These are phyloP conservation scores for Plasmodium relictum DNA, from an alignment of 169 alveolate species.

Conservation along the genomic window DNA sequence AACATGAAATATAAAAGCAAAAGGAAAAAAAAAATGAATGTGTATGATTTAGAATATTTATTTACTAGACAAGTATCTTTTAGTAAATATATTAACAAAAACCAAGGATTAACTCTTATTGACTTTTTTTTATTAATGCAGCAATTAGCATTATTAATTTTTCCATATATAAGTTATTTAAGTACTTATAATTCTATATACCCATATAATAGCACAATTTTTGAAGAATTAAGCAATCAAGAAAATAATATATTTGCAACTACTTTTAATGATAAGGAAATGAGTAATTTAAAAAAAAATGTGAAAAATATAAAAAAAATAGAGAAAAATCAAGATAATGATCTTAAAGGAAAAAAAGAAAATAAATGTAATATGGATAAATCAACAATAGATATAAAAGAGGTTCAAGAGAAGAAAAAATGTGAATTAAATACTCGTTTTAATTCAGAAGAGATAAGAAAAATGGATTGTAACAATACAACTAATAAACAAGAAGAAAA, in stretches of 20 bases:
- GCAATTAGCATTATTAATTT: constrained; percentile 64
- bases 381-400: neutral
- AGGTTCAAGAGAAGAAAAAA: neutral
- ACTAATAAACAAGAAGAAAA: constrained; percentile 18
- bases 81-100: constrained; percentile 76
- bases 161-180: constrained; percentile 51
- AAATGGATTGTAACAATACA: neutral
- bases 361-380: constrained; percentile 19
- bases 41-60: constrained; percentile 72
- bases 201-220: constrained; percentile 43
- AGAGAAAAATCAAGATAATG: constrained; percentile 36
- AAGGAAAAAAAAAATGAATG: constrained; percentile 71
- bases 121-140: constrained; percentile 78
- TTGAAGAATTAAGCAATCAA: constrained; percentile 57
- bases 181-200: constrained; percentile 26
- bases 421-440: neutral
- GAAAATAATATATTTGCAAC: constrained; percentile 33
- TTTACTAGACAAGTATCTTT: constrained; percentile 72
- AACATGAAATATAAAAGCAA: constrained; percentile 20
- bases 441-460: constrained; percentile 13
- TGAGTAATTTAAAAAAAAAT: constrained; percentile 25
- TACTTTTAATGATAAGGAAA: constrained; percentile 3
- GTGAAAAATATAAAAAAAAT: constrained; percentile 4
- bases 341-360: constrained; percentile 15
- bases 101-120: constrained; percentile 75